These are phyloP conservation scores for Elsinoe perseae DNA, from an alignment of 2,329 filamentous ascomycete genomes.

Conservation along the genomic window DNA sequence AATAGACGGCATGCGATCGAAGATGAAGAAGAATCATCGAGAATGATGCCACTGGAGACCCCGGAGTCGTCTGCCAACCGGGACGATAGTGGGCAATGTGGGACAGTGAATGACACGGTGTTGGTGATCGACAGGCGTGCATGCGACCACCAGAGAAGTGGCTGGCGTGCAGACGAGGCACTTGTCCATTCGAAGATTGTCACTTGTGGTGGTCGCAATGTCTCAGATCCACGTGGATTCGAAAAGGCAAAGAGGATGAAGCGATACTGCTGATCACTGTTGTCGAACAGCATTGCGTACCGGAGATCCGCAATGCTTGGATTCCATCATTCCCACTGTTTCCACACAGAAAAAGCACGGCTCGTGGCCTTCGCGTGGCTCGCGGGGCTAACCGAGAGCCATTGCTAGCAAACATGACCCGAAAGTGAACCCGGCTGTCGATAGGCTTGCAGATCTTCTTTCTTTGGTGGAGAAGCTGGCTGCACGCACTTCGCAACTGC, in stretches of 20 bases:
- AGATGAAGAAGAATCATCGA: not conserved
- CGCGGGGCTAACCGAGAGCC: not conserved
- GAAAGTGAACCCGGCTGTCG: not conserved
- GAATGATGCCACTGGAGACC: not conserved
- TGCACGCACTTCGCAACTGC: constrained; percentile 3
- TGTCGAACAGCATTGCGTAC: not conserved
- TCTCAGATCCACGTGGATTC: not conserved
- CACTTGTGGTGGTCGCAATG: not conserved
- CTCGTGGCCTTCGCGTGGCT: constrained; percentile 4
- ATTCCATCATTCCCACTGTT: no score
- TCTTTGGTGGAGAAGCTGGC: not conserved
- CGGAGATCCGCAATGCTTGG: not conserved
- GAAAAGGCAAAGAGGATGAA: not conserved
- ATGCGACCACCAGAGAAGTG: not conserved
- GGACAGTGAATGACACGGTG: not conserved
- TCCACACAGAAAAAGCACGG: not conserved
- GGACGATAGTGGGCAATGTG: not conserved
- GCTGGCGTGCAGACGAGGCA: not conserved
- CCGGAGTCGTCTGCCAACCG: not conserved
- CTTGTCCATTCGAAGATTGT: no score
- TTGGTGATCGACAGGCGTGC: constrained; percentile 2
- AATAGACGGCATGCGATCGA: not conserved
- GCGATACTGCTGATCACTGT: not conserved
- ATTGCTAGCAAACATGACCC: not conserved
- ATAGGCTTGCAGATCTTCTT: constrained; percentile 5